phyloP scores from a whole-genome alignment of 768 basidiomycete genomes.

The Crucibulum laeve region DNA sequence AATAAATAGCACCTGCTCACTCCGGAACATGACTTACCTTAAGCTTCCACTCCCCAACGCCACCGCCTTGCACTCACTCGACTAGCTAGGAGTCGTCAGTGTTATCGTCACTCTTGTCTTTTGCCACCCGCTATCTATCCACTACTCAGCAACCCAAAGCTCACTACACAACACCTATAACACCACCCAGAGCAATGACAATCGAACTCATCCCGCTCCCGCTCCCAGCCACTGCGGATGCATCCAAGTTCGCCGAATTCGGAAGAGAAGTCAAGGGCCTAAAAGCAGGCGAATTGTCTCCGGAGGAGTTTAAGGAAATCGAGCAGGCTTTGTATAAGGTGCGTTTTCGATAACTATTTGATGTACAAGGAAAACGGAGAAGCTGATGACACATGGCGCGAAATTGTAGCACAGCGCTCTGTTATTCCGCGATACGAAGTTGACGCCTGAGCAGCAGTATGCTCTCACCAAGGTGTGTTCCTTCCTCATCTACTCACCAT shows the following conservation, averaged over 20 bases:
- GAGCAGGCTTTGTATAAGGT: slow-evolving; percentile 77
- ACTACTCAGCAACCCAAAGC: background rate
- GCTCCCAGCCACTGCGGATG: slow-evolving; percentile 68
- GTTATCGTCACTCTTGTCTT: background rate
- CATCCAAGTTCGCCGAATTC: slow-evolving; percentile 63
- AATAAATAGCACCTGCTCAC: too few species aligned
- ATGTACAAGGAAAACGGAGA: background rate
- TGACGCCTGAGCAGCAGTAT: slow-evolving; percentile 43
- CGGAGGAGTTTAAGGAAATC: slow-evolving; percentile 63
- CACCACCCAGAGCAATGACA: slow-evolving; percentile 41
- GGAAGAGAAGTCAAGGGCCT: slow-evolving; percentile 76
- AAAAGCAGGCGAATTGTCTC: slow-evolving; percentile 57
- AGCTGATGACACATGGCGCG: background rate
- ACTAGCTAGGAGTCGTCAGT: background rate
- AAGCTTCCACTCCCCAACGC: too few species aligned
- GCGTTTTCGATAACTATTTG: slow-evolving; percentile 5
- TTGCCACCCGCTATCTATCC: background rate
- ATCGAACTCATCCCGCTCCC: slow-evolving; percentile 65
- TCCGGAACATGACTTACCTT: too few species aligned
- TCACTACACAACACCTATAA: background rate
- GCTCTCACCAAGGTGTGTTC: slow-evolving; percentile 62
- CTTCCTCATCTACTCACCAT: background rate
- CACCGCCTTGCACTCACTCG: too few species aligned
- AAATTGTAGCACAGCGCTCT: slow-evolving; percentile 56
- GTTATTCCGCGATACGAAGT: slow-evolving; percentile 62